Evolutionary conservation across 2,329 filamentous ascomycete species (phyloP), one percentile per base, ranked within the genome.

Genomic region (Phialophora tarda): DNA sequence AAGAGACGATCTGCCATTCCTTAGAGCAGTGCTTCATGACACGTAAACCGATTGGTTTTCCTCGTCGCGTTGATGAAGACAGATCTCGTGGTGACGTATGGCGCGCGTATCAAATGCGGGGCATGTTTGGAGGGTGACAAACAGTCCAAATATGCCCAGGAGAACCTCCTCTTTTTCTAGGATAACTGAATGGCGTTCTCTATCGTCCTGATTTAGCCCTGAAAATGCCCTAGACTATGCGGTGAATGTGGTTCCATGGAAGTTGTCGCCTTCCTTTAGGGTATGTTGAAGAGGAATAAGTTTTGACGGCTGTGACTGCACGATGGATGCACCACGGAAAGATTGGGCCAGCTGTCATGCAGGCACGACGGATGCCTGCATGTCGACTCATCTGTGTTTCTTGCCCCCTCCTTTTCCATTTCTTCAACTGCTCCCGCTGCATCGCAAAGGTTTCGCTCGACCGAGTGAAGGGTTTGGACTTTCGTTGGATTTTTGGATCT

Each of bases 401-500:
- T 56, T 23, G n/a, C 17, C 54, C 26, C 26, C 58, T 38, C 30
- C 28, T 34, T 60, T 55, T 62, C 23, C 38, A 58, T 28, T 34
- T 58, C 26, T 34, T 12, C 10, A 17, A 53, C 53, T 63, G 54
- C 56, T 59, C 41, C 38, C 51, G 14, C 50, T 28, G 50, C 26
- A 21, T 26, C 47, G 26, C 57, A 32, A 58, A 59, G 44, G 23
- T 17, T 38, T 26, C 23, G 54, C 21, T 60, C 48, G 60, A 63
- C 60, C 26, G 50, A 28, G 24, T 10, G 38, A 26, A 50, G 38
- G 24, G 53, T 24, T 57, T 55, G 56, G 44, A 44, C 68, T 63
- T 55, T 64, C 53, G 48, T 69, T 70, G 65, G 51, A 48, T 66
- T 70, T 70, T 68, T 70, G 65, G 68, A 68, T 66, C 48, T 59